Base-by-base conservation (phyloP, 78 protist genomes). In the Polysphondylium violaceum region DNA sequence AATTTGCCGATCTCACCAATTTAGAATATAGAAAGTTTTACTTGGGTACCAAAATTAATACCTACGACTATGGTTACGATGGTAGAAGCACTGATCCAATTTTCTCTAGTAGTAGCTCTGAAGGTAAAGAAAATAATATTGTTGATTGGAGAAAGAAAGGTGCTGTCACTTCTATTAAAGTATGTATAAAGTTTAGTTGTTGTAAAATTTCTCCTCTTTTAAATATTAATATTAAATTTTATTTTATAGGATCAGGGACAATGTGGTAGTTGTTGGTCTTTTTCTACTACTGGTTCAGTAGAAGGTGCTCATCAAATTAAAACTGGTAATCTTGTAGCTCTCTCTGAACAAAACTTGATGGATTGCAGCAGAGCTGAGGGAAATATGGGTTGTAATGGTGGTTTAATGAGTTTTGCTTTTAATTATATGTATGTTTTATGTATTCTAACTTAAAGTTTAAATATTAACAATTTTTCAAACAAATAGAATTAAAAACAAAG, bases 351-450 rank as follows among this genome's bases (percentile, higher is more conserved):
- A 65, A 87, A 96, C 44, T 61, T 96, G 3, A 59, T 96, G 55
- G 96, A 88, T 63, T 96, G 97, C 25, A 44, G 75, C 21, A 31
- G 61, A 21, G 7, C 60, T 23, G 47, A 89, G 36, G 94, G 89
- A 31, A 93, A 94, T 68, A 4, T 38, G 2, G 97, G 97, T 41
- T 96, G 97, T 41, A 35, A 87, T 44, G 97, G 96, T 44, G 97
- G 97, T 55, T 56, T 92, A 35, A 76, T 79, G 87, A 60, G 56
- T 50, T 16, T 23, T 68, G 96, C 93, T 31, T 81, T 76, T 81
- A 40, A 61, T 12, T 12, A 58, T 25, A 11, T 12, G 23, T 2
- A 27, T 23, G 5, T 27, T 58, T 58, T 27, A 23, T 25, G 25
- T 58, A 11, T 58, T 58, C 11, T 58, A n/a, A n/a, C n/a, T n/a